Conservation (phyloP, 31 red algal species). For the Endocladia muricata region DNA sequence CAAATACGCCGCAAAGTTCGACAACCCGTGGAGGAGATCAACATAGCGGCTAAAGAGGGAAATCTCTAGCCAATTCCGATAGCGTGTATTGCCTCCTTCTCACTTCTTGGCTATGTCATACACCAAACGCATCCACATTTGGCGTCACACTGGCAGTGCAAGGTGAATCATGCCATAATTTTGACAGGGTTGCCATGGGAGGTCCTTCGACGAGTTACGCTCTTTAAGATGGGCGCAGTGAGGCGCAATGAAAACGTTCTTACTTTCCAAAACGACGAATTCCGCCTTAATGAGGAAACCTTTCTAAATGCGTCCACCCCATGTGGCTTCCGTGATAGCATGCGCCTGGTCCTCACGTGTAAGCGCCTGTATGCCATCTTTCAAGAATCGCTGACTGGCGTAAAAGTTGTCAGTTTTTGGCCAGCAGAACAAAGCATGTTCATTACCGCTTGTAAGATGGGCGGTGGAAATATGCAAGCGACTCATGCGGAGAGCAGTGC, state of each 20-base stretch:
- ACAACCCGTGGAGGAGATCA: no score
- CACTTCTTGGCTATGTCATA: no score
- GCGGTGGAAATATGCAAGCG: not conserved
- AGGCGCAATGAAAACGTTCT: not conserved
- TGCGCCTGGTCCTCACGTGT: slow-evolving; percentile 17
- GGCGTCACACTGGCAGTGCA: no score
- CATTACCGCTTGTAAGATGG: slow-evolving; percentile 22
- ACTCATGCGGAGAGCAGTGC: slow-evolving; percentile 24
- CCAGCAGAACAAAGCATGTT: slow-evolving; percentile 11
- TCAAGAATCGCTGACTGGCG: slow-evolving; percentile 14
- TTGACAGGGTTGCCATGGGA: slow-evolving; percentile 23
- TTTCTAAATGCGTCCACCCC: slow-evolving; percentile 23
- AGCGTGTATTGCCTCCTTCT: no score
- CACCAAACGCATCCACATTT: no score
- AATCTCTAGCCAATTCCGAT: no score
- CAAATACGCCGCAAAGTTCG: no score
- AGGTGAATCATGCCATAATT: no score
- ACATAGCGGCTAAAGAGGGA: no score
- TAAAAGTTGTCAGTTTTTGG: slow-evolving; percentile 35
- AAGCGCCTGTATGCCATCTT: slow-evolving; percentile 9
- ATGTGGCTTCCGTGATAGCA: not conserved
- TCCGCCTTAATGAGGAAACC: no score
- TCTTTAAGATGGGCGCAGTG: not conserved
- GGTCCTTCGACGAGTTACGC: slow-evolving; percentile 31
- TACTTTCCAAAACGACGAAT: no score